Evolutionary conservation across 805 yeast genomes (phyloP), one percentile per base, ranked within the genome.

Genomic region (Metschnikowia corniflorae): DNA sequence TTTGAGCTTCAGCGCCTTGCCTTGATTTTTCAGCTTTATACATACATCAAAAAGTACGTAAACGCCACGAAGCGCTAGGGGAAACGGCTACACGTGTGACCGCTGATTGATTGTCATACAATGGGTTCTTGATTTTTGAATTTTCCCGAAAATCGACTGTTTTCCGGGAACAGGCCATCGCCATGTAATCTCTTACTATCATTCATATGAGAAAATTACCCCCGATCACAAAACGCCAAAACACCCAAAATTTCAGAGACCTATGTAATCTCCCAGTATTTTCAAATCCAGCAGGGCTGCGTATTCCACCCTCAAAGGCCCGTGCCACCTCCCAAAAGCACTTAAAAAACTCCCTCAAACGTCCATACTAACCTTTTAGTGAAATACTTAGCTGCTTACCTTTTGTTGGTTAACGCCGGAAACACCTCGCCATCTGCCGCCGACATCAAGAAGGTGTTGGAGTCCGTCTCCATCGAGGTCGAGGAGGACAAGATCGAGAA

Each of bases 381-480:
- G 71, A 65, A 64, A 63, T 65, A 65, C 69, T 60, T 65, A 56
- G 71, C 71, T 58, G 71, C 71, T 54, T 65, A 65, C 68, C 63
- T 65, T 56, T 63, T 65, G 60, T 64, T 65, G 60, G 67, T 63
- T 49, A 63, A 63, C 65, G 70, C 68, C 60, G 71, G 71, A 53
- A 64, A 65, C 65, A 47, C 67, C 43, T 43, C 68, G 45, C 71
- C 71, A 56, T 61, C 70, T 45, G 65, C 68, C 42, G 58, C 69
- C 35, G 70, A 63, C 54, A 46, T 65, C 62, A 58, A 56, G 53
- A 45, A 57, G 37, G 67, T 65, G 48, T 62, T 65, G 54, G 64
- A 59, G 54, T 53, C 71, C 36, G 69, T 63, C 50, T 55, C 61
- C 43, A 58, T 59, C 33, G 64, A 59, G 47, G 62, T 59, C 40